These are phyloP conservation scores for Mollisiaceae sp. DNA, from an alignment of 2,329 filamentous ascomycete genomes.

Conservation along the genomic window DNA sequence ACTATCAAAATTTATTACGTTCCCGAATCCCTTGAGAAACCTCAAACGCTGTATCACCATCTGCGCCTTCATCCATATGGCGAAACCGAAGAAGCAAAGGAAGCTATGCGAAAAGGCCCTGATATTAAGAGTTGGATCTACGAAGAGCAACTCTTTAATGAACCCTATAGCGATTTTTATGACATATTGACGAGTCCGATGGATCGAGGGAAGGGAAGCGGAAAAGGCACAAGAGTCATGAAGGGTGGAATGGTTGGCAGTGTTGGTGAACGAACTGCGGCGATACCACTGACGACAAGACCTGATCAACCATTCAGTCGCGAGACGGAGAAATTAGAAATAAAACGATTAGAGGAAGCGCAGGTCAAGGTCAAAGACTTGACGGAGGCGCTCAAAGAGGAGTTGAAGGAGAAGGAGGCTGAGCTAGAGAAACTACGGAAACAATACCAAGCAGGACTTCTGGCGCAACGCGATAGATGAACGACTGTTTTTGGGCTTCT, in stretches of 20 bases:
- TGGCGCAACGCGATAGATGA: background rate
- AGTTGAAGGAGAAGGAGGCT: constrained; percentile 37
- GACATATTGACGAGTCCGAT: constrained; percentile 77
- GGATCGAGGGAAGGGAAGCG: constrained; percentile 57
- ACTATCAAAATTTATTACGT: constrained; percentile 94
- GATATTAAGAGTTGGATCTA: constrained; percentile 81
- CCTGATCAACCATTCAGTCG: constrained; percentile 75
- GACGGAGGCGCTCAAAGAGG: constrained; percentile 32
- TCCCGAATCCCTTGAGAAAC: constrained; percentile 86
- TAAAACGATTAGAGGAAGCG: constrained; percentile 66
- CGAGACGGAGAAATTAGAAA: constrained; percentile 69
- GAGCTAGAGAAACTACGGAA: constrained; percentile 32
- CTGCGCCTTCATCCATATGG: constrained; percentile 91
- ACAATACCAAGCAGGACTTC: background rate
- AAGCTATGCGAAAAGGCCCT: constrained; percentile 60
- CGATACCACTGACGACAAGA: constrained; percentile 72
- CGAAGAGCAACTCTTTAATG: constrained; percentile 96
- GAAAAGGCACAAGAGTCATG: constrained; percentile 57
- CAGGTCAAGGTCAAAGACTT: constrained; percentile 63
- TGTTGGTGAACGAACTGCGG: constrained; percentile 70
- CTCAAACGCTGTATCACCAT: constrained; percentile 93
- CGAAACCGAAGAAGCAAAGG: constrained; percentile 73
- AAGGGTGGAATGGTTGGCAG: constrained; percentile 43
- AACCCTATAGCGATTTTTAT: constrained; percentile 92
- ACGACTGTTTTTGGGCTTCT: background rate